These are phyloP conservation scores for Pythium biforme DNA, from an alignment of 352 stramenopile species.

Conservation along the genomic window DNA sequence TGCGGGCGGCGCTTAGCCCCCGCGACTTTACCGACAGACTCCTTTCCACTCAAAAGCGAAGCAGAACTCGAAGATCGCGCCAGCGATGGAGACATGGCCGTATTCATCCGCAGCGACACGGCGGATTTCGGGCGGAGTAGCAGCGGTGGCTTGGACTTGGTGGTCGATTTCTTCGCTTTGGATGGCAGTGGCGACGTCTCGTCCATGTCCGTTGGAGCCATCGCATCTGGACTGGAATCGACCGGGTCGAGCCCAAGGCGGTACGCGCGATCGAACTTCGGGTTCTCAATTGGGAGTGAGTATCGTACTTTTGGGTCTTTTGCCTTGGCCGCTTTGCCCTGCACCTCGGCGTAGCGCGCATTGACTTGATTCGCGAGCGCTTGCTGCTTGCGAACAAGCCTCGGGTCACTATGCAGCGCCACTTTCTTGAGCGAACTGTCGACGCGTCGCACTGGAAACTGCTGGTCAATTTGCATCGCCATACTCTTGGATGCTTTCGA, in stretches of 20 bases:
- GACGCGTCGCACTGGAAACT: conserved; percentile 30
- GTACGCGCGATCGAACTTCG: conserved; percentile 38
- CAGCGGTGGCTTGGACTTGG: neutral
- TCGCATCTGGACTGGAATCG: conserved; percentile 18
- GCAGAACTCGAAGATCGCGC: conserved; percentile 14
- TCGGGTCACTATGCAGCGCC: conserved; percentile 23
- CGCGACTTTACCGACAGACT: conserved; percentile 29
- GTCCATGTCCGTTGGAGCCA: neutral
- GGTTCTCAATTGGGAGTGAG: conserved; percentile 47
- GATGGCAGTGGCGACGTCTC: neutral
- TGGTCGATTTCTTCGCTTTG: conserved; percentile 3
- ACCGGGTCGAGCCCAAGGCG: conserved; percentile 50
- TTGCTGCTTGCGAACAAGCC: conserved; percentile 33
- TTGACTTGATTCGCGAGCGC: conserved; percentile 30
- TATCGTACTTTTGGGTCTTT: conserved; percentile 52
- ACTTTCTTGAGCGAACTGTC: conserved; percentile 23
- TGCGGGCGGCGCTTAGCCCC: conserved; percentile 47
- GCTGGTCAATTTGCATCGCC: conserved; percentile 25
- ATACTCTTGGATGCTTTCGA: conserved; percentile 8
- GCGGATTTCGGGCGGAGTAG: conserved; percentile 29
- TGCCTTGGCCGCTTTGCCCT: conserved; percentile 29
- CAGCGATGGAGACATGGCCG: conserved; percentile 8
- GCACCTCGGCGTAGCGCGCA: conserved; percentile 30
- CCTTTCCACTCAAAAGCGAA: neutral
- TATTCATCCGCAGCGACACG: conserved; percentile 25